Percentiles rank a stretch among this genome's conserved stretches.
Evolutionary conservation across 108 stramenopile species (phyloP).

Genomic region (Skeletonema potamos): DNA sequence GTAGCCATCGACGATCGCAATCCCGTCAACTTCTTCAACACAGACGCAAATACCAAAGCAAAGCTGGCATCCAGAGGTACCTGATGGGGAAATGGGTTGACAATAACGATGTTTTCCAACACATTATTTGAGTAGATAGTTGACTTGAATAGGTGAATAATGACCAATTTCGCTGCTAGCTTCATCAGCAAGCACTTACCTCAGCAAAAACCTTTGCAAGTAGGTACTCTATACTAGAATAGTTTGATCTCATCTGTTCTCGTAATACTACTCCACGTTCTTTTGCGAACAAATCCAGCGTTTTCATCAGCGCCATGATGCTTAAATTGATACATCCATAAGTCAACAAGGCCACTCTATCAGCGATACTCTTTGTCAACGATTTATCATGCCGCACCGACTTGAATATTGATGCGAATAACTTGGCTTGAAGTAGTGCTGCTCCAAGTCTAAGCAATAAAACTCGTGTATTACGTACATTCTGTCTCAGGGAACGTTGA

Average conservation of each 20-base stretch:
- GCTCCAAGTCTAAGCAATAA: slow-evolving; percentile 59
- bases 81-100: no score
- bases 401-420: slow-evolving; percentile 70
- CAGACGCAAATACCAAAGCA: slow-evolving; percentile 61
- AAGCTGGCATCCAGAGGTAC: slow-evolving; percentile 76
- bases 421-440: slow-evolving; percentile 54
- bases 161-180: no score
- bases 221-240: slow-evolving; percentile 81
- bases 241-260: slow-evolving; percentile 69
- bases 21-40: slow-evolving; percentile 61
- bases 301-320: slow-evolving; percentile 84
- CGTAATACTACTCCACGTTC: slow-evolving; percentile 79
- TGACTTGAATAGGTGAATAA: no score
- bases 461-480: slow-evolving; percentile 57
- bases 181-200: no score
- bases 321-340: slow-evolving; percentile 77
- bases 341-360: slow-evolving; percentile 76
- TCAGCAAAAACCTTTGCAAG: slow-evolving; percentile 81
- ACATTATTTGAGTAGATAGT: no score
- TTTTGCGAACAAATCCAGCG: slow-evolving; percentile 73
- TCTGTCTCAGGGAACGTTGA: slow-evolving; percentile 76
- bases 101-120: no score
- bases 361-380: slow-evolving; percentile 74
- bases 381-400: slow-evolving; percentile 56
- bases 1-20: slow-evolving; percentile 55